Conservation (phyloP, 805 yeast species). For the Wickerhamiella alocasiicola region DNA sequence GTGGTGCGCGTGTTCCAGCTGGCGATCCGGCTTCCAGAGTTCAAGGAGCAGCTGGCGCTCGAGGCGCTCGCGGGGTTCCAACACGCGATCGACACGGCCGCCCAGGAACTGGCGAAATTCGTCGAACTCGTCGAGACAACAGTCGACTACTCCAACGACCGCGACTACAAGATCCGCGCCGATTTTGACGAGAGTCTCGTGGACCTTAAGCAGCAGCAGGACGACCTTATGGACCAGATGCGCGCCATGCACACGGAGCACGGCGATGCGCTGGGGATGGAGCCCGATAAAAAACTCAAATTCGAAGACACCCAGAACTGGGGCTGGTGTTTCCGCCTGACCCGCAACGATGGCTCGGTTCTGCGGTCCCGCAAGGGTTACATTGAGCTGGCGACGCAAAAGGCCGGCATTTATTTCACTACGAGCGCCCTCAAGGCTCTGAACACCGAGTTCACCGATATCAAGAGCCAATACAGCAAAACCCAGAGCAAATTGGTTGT, state of each 20-base stretch:
- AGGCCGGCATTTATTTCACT: slow-evolving; percentile 91
- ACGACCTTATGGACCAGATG: slow-evolving; percentile 10
- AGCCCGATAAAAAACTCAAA: slow-evolving; percentile 77
- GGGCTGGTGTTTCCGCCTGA: slow-evolving; percentile 91
- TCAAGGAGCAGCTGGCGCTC: slow-evolving; percentile 41
- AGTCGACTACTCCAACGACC: slow-evolving; percentile 68
- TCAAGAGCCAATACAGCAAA: slow-evolving; percentile 53
- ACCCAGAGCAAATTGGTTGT: slow-evolving; percentile 69
- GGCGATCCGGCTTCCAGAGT: slow-evolving; percentile 55
- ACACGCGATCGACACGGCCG: slow-evolving; percentile 32
- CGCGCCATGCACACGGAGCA: slow-evolving; percentile 47
- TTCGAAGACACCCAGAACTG: slow-evolving; percentile 76
- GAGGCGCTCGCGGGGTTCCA: slow-evolving; percentile 29
- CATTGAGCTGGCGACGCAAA: slow-evolving; percentile 76
- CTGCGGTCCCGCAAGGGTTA: slow-evolving; percentile 52
- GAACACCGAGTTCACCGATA: slow-evolving; percentile 44
- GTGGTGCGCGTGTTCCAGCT: slow-evolving; percentile 82
- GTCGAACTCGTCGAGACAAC: slow-evolving; percentile 88
- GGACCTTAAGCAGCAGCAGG: slow-evolving; percentile 43
- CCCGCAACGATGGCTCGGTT: slow-evolving; percentile 74
- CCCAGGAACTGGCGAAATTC: slow-evolving; percentile 46
- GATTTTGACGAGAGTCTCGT: slow-evolving; percentile 75
- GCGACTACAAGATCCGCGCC: slow-evolving; percentile 76
- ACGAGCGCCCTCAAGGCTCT: slow-evolving; percentile 50
- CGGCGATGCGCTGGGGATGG: slow-evolving; percentile 57